Base-by-base conservation (phyloP, 345 rosid genomes). In the Lagerstroemia speciosa region DNA sequence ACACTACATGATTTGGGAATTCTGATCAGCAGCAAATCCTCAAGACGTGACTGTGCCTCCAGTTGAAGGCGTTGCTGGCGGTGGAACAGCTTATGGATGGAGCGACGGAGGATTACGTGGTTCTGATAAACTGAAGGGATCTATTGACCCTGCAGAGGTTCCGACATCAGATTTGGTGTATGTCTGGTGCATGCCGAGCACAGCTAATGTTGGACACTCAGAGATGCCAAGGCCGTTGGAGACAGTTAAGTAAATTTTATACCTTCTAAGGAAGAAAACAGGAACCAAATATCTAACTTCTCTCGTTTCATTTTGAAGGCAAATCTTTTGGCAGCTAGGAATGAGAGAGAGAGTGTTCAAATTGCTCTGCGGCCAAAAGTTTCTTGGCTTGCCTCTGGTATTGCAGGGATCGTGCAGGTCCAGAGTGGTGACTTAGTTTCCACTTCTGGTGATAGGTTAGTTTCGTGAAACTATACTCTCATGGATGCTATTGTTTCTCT, bases 1-100 rank as follows among this genome's bases (percentile, higher is more conserved):
- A 69, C 61, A 30, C 31, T 36, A 8, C 52, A 24, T 69, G 33
- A 45, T 41, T n/a, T 30, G 55, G 55, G 40, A 62, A 26, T 67
- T 43, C 58, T 41, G 10, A 34, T 32, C 40, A 64, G 79, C 70
- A 74, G 83, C 77, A 29, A 84, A 74, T 75, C 77, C 71, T 40
- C 89, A 78, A 70, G 87, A 81, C 30, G 48, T 45, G 31, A 72
- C 26, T 72, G 84, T 82, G 48, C 94, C 89, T 2, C 98, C 97
- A 22, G 89, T 93, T 37, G 96, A 93, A 84, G 98, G 98, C n/a
- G 91, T 93, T 50, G 92, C 98, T 57, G 98, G 98, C 48, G 98
- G 98, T 77, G 97, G 98, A 29, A 93, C 98, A 45, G 85, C 98
- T 30, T 93, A 93, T 74, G 98, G 98, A 66, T 93, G 96, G 91